These are phyloP conservation scores for Sugiyamaella floridensis DNA, from an alignment of 805 yeast genomes.

Conservation along the genomic window DNA sequence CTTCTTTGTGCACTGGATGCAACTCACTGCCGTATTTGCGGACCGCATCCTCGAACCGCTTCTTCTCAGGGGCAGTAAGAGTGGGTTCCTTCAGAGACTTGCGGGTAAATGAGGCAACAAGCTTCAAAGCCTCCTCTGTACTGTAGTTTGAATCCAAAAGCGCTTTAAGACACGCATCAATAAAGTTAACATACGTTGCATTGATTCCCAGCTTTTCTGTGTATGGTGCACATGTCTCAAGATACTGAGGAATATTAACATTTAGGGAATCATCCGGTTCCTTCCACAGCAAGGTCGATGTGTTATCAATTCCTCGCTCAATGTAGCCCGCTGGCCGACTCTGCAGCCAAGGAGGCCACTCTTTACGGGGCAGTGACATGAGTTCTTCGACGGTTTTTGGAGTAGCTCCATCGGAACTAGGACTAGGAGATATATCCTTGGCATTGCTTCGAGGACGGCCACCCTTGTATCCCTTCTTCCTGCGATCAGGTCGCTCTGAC, in stretches of 20 bases:
- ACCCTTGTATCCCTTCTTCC: conserved; percentile 19
- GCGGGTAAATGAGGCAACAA: conserved; percentile 46
- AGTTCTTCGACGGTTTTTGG: conserved; percentile 12
- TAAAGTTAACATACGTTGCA: conserved; percentile 70
- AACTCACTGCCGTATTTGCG: conserved; percentile 69
- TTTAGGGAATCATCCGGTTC: conserved; percentile 15
- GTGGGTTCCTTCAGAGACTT: conserved; percentile 70
- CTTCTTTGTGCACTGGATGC: conserved; percentile 61
- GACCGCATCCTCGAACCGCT: conserved; percentile 69
- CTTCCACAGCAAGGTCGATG: conserved; percentile 62
- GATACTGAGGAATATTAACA: conserved; percentile 43
- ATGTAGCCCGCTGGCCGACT: conserved; percentile 73
- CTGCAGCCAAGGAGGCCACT: conserved; percentile 69
- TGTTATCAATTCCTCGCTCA: conserved; percentile 72
- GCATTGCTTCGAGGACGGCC: conserved; percentile 13
- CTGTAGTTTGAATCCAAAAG: conserved; percentile 50
- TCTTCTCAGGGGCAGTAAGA: conserved; percentile 54
- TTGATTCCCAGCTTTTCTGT: conserved; percentile 51
- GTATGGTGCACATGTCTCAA: conserved; percentile 46
- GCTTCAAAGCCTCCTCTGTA: conserved; percentile 40
- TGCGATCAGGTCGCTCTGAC: conserved; percentile 26
- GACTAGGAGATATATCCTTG: neutral
- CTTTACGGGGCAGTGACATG: conserved; percentile 28
- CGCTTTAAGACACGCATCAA: conserved; percentile 61
- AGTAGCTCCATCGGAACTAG: neutral